Conservation (phyloP, 257 asterid genomes). For the Paraleonurus japonicus region DNA sequence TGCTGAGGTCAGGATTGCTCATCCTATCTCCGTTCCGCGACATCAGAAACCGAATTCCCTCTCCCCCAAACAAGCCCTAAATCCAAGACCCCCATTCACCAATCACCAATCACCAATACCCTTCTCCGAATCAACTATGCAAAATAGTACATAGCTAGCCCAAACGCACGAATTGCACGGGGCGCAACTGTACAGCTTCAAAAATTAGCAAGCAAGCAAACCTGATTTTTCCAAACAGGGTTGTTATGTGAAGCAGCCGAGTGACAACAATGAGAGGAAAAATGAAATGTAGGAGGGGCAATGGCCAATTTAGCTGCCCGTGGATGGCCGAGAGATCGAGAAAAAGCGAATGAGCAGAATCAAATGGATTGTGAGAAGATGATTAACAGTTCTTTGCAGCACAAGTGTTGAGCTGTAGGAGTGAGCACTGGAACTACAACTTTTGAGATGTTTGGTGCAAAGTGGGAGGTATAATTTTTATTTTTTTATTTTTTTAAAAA, state of each 20-base stretch:
- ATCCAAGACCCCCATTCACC: conserved; percentile 35
- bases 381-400: conserved; percentile 27
- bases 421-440: neutral
- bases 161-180: conserved; percentile 22
- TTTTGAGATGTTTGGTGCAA: no score
- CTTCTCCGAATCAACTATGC: conserved; percentile 6
- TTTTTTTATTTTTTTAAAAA: no score
- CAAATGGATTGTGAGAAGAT: conserved; percentile 27
- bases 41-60: conserved; percentile 25
- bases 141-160: conserved; percentile 1
- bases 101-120: neutral
- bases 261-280: conserved; percentile 9
- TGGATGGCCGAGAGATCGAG: conserved; percentile 21
- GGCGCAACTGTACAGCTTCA: conserved; percentile 9
- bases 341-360: conserved; percentile 25
- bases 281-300: conserved; percentile 24
- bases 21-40: conserved; percentile 47
- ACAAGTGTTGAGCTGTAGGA: neutral
- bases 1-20: conserved; percentile 51
- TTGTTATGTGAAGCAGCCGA: conserved; percentile 15
- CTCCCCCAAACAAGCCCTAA: conserved; percentile 42
- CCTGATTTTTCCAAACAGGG: neutral
- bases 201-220: neutral
- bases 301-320: neutral
- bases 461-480: no score